These are phyloP conservation scores for Pharnaceum exiguum DNA, from an alignment of 148 eudicot species.

Conservation along the genomic window DNA sequence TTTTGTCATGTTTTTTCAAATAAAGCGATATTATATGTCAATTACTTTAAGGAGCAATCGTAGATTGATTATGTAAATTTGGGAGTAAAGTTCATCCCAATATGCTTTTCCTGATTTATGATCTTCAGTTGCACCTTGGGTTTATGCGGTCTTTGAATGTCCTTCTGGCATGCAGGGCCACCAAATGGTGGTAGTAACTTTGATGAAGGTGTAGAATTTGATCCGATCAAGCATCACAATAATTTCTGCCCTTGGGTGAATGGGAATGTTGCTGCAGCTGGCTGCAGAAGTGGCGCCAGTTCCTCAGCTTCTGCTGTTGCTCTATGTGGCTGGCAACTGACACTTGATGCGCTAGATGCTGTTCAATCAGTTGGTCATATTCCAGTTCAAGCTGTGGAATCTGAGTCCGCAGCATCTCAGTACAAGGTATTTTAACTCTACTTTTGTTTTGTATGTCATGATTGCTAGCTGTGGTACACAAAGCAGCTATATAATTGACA, in stretches of 20 bases:
- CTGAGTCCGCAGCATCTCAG: constrained; percentile 94
- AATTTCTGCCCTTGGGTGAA: constrained; percentile 98
- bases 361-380: constrained; percentile 72
- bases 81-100: neutral
- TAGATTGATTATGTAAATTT: neutral
- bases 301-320: constrained; percentile 66
- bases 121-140: too few relatives aligned
- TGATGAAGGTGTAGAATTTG: constrained; percentile 79
- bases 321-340: constrained; percentile 98
- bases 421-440: constrained; percentile 74
- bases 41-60: neutral
- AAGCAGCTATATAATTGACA: too few relatives aligned
- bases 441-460: too few relatives aligned
- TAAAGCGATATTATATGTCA: too few relatives aligned
- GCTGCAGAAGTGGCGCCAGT: constrained; percentile 60
- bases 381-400: constrained; percentile 83
- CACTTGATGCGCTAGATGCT: constrained; percentile 88
- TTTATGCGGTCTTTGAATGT: too few relatives aligned
- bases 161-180: constrained; percentile 47
- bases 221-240: constrained; percentile 94
- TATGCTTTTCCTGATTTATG: neutral
- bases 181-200: constrained; percentile 90
- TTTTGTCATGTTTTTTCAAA: too few relatives aligned
- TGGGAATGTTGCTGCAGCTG: constrained; percentile 97
- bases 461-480: too few relatives aligned